phyloP scores from a whole-genome alignment of 2,329 filamentous ascomycete species.

The Cladosporium oxysporum region DNA sequence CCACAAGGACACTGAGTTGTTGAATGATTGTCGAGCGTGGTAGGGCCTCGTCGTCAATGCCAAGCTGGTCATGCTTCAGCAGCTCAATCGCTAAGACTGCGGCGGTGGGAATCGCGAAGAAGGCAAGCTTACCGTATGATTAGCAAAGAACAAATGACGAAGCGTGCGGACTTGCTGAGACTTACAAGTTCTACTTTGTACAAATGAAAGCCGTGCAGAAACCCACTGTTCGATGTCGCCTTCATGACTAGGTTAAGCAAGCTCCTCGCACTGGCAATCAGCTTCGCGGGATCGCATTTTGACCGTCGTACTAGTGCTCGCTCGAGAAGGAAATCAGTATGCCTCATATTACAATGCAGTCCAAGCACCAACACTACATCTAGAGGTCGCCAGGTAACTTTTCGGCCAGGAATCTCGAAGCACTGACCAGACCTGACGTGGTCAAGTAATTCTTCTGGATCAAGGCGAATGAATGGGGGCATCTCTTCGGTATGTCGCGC shows the following conservation, averaged over 20 bases:
- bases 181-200: slow-evolving; percentile 40
- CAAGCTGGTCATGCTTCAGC: slow-evolving; percentile 44
- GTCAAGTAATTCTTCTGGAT: slow-evolving; percentile 32
- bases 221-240: slow-evolving; percentile 42
- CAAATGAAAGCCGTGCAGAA: slow-evolving; percentile 45
- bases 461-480: slow-evolving; percentile 34
- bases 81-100: slow-evolving; percentile 47
- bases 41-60: slow-evolving; percentile 36
- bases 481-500: slow-evolving; percentile 41
- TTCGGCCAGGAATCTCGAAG: slow-evolving; percentile 2
- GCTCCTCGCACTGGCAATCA: slow-evolving; percentile 41
- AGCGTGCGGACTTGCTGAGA: background rate
- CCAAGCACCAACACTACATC: slow-evolving; percentile 49
- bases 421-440: background rate
- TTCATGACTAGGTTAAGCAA: slow-evolving; percentile 43
- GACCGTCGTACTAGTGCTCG: slow-evolving; percentile 54
- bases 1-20: slow-evolving; percentile 47
- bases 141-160: background rate
- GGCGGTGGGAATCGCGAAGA: slow-evolving; percentile 45
- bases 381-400: slow-evolving; percentile 29
- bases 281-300: slow-evolving; percentile 34
- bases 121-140: slow-evolving; percentile 27
- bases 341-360: slow-evolving; percentile 44
- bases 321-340: slow-evolving; percentile 62
- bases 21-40: slow-evolving; percentile 49